These are phyloP conservation scores for Prunus yedoensis DNA, from an alignment of 331 rosid genomes.

Conservation along the genomic window DNA sequence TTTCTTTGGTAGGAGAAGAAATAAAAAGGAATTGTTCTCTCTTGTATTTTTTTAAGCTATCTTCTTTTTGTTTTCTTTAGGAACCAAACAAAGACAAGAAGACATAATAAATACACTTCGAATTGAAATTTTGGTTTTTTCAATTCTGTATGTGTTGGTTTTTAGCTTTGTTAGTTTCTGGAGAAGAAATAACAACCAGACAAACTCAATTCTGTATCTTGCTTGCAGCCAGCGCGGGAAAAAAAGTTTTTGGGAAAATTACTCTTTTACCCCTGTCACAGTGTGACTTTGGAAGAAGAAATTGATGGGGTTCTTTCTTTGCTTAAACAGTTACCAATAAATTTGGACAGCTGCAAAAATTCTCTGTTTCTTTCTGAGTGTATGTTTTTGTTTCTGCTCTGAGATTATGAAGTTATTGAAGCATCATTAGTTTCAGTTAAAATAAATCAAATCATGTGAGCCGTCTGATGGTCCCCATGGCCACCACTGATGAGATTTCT, in stretches of 20 bases:
- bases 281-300: neutral
- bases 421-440: neutral
- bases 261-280: neutral
- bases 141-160: slow-evolving; percentile 32
- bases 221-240: too few species aligned
- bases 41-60: slow-evolving; percentile 4
- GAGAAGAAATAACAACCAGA: neutral
- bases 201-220: too few species aligned
- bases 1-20: neutral
- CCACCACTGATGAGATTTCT: slow-evolving; percentile 32
- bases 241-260: neutral
- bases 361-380: neutral
- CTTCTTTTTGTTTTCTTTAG: slow-evolving; percentile 14
- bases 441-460: slow-evolving; percentile 14
- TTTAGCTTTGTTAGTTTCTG: neutral
- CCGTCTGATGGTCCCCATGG: slow-evolving; percentile 40
- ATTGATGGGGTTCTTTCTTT: neutral
- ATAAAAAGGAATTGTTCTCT: slow-evolving; percentile 1
- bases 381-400: neutral
- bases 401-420: slow-evolving; percentile 7
- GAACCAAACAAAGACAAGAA: slow-evolving; percentile 61
- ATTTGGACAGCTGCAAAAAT: slow-evolving; percentile 4
- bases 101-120: slow-evolving; percentile 32
- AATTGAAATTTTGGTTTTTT: slow-evolving; percentile 18
- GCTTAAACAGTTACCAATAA: neutral